Evolutionary conservation across 2,329 filamentous ascomycete genomes (phyloP).

Genomic region (Calonectria crousiana): DNA sequence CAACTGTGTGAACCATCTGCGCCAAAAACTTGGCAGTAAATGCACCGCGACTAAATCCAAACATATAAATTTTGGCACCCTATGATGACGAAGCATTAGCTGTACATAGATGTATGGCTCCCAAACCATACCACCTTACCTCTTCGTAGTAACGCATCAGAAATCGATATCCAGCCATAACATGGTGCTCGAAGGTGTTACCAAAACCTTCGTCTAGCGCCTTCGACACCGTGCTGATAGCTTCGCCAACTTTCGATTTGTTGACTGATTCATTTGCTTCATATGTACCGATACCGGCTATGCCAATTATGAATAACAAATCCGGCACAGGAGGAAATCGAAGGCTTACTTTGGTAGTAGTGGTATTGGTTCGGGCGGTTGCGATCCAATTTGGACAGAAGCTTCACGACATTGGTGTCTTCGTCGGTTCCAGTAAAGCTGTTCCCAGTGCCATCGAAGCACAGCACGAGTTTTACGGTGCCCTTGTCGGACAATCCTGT

Average conservation of each 20-base stretch:
- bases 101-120: rapidly evolving
- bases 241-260: conserved; percentile 49
- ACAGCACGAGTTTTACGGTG: conserved; percentile 55
- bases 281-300: conserved; percentile 64
- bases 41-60: conserved; percentile 65
- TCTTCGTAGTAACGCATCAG: conserved; percentile 65
- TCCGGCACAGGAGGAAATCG: not conserved
- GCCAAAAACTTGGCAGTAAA: conserved; percentile 66
- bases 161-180: conserved; percentile 65
- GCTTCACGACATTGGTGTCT: conserved; percentile 67
- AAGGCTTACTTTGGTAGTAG: conserved; percentile 60
- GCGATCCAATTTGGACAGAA: conserved; percentile 60
- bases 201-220: conserved; percentile 58
- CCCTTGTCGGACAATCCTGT: not conserved
- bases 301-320: not conserved
- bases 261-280: conserved; percentile 57
- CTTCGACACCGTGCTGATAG: conserved; percentile 51
- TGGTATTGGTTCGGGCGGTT: conserved; percentile 58
- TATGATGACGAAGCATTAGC: conserved; percentile 29
- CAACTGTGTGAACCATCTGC: conserved; percentile 62
- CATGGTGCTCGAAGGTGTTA: conserved; percentile 62
- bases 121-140: conserved; percentile 38
- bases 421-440: conserved; percentile 58
- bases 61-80: conserved; percentile 65
- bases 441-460: conserved; percentile 64